Evolutionary conservation across 352 stramenopile species (phyloP), one percentile per base, ranked within the genome.

Genomic region (Globisporangium radiosum): DNA sequence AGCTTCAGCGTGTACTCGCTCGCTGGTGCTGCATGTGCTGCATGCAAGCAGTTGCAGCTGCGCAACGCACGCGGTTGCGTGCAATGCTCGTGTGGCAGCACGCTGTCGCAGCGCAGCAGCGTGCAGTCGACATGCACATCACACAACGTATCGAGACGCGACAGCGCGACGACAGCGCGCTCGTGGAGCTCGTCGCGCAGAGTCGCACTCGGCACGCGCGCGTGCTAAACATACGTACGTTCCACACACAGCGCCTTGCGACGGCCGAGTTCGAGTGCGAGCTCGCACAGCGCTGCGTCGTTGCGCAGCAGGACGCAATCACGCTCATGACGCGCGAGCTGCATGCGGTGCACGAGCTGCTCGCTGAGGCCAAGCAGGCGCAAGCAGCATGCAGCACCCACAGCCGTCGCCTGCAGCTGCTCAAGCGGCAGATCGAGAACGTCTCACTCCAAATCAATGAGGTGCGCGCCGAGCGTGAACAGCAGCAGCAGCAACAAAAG

Each of bases 351-450:
- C 15, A 40, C 4, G 44, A 61, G 19, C 57, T 76, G 15, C 44
- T 88, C 13, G 44, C 65, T 7, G 64, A 79, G 56, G 73, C 75
- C 17, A 65, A 51, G 13, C 57, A 73, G 7, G 71, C 73, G 5
- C 65, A 88, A 68, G 59, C 39, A 5, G 51, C 76, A 13, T 88
- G 75, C 36, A 42, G 47, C 13, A 50, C 61, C 2, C 56, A 67
- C 17, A 65, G 63, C 15, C 60, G 61, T 13, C 65, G 74, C 15
- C 47, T 84, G 45, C 71, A 79, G 2, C 33, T 72, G 15, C 42
- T 79, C 52, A 84, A 88, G 53, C 62, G 73, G 17, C 69, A 88
- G 44, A 80, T 83, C 9, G 73, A 88, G 60, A 79, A 79, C 45
- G 62, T 65, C 7, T 72, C 64, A 5, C 65, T 88, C 36, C 78